A percentile compares a stretch with the other conserved stretches of the same genome.
phyloP scores from a whole-genome alignment of 495 filamentous ascomycete species.

The Daldinia grandis region DNA sequence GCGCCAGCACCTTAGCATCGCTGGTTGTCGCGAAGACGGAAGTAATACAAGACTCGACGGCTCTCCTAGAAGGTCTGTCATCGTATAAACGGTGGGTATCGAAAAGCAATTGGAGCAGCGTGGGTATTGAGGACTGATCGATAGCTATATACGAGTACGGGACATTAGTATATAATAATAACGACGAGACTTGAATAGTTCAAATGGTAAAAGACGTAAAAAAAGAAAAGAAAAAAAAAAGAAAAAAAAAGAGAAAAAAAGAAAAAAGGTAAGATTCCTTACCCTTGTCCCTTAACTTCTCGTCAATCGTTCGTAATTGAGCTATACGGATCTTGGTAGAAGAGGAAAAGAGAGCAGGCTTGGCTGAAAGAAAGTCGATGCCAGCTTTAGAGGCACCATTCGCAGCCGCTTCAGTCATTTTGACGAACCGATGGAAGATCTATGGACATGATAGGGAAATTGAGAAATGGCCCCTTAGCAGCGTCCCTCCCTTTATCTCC shows the following conservation, averaged over 20 bases:
- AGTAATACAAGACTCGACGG: conserved; percentile 78
- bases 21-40: conserved; percentile 63
- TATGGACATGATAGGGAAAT: conserved; percentile 43
- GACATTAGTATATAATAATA: conserved; percentile 10
- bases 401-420: conserved; percentile 56
- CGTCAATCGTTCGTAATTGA: conserved; percentile 56
- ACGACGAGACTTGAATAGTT: background rate
- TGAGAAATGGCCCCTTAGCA: background rate
- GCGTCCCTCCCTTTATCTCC: background rate
- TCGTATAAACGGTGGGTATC: conserved; percentile 85
- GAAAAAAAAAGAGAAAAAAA: background rate
- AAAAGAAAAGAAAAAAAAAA: background rate
- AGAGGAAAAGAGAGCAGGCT: conserved; percentile 57
- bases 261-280: conserved; percentile 18
- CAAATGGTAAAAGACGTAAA: too few relatives aligned
- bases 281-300: conserved; percentile 58
- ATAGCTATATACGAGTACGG: conserved; percentile 45
- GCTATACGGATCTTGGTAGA: conserved; percentile 57
- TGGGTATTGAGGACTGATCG: conserved; percentile 47
- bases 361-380: conserved; percentile 49
- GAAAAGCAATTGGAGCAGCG: conserved; percentile 75
- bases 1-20: conserved; percentile 63
- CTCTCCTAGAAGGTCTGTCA: conserved; percentile 83
- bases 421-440: conserved; percentile 43
- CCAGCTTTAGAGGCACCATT: conserved; percentile 42